A percentile compares a stretch with the other conserved stretches of the same genome.
Evolutionary conservation across 768 basidiomycete species (phyloP).

Genomic region (Pleurotus citrinopileatus): DNA sequence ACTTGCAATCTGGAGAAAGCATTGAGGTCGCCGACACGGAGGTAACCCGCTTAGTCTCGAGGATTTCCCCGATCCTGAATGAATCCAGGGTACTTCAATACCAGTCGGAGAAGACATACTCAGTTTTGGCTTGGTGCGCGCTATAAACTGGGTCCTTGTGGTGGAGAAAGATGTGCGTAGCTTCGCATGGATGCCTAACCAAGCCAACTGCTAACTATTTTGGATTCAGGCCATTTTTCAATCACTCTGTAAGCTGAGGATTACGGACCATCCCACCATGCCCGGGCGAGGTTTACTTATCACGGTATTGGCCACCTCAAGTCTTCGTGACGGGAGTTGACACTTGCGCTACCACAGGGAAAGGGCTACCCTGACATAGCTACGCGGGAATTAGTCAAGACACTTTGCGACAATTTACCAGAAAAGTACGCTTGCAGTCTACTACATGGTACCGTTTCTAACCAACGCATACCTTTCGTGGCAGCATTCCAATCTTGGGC

Average conservation of each 20-base stretch:
- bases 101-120: conserved; percentile 73
- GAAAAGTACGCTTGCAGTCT: too few relatives aligned
- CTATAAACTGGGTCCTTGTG: conserved; percentile 75
- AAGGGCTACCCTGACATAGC: conserved; percentile 97
- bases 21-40: conserved; percentile 56
- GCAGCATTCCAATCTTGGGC: conserved; percentile 72
- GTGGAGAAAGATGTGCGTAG: conserved; percentile 87
- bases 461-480: too few relatives aligned
- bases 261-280: conserved; percentile 46
- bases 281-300: conserved; percentile 72
- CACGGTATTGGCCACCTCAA: conserved; percentile 48
- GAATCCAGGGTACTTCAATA: conserved; percentile 65
- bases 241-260: conserved; percentile 60
- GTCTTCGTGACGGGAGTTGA: neutral
- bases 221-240: conserved; percentile 87
- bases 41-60: conserved; percentile 29
- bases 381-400: conserved; percentile 80
- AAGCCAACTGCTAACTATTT: neutral
- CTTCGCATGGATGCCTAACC: neutral
- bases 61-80: conserved; percentile 1
- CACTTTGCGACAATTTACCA: conserved; percentile 65
- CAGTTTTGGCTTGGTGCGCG: conserved; percentile 50
- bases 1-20: conserved; percentile 51
- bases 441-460: too few relatives aligned
- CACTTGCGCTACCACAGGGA: conserved; percentile 49